Percentiles rank a stretch among this genome's conserved stretches.
Evolutionary conservation across 192 early-diverging fungal species (phyloP).

Genomic region (Powellomyces hirtus): DNA sequence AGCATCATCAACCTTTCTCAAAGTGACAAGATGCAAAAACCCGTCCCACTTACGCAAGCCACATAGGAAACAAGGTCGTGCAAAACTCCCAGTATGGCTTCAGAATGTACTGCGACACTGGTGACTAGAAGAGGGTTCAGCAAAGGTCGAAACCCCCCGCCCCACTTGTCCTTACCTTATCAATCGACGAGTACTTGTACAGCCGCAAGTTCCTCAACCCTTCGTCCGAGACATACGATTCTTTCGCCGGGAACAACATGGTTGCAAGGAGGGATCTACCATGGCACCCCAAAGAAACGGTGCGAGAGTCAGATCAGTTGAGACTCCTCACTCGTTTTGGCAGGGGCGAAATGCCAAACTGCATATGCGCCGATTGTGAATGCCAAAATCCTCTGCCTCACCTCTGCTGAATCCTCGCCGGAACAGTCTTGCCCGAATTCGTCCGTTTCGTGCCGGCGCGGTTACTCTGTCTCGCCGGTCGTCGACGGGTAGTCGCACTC

Average conservation of each 20-base stretch:
- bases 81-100: slow-evolving; percentile 89
- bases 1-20: too few relatives aligned
- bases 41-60: slow-evolving; percentile 89
- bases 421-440: background rate
- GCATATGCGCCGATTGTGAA: background rate
- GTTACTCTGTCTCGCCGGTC: background rate
- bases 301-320: background rate
- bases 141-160: background rate
- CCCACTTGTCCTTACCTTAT: slow-evolving; percentile 3
- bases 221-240: slow-evolving; percentile 29
- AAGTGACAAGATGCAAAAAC: too few relatives aligned
- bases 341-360: background rate
- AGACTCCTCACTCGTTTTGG: background rate
- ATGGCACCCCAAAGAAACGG: background rate
- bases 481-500: background rate
- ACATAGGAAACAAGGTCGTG: slow-evolving; percentile 82
- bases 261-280: slow-evolving; percentile 5
- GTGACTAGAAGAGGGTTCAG: slow-evolving; percentile 52
- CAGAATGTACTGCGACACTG: slow-evolving; percentile 76
- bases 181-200: slow-evolving; percentile 37
- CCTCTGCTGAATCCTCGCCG: background rate
- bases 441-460: background rate
- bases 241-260: slow-evolving; percentile 26
- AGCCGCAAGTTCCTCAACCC: slow-evolving; percentile 14
- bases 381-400: background rate